These are phyloP conservation scores for Solanum piurae DNA, from an alignment of 257 asterid genomes.

Conservation along the genomic window DNA sequence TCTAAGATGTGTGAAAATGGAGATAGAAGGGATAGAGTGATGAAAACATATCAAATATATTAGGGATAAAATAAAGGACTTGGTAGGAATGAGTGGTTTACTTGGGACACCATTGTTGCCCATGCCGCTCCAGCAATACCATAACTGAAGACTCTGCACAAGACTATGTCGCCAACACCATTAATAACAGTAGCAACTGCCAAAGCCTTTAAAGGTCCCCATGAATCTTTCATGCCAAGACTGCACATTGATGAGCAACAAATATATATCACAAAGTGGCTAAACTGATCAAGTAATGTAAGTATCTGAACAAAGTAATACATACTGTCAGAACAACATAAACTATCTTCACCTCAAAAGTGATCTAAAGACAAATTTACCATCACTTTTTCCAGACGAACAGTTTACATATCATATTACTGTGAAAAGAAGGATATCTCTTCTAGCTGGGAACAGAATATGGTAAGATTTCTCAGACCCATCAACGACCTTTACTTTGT, in stretches of 20 bases:
- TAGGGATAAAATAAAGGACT: neutral
- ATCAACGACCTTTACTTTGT: neutral
- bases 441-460: neutral
- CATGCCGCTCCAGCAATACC: slow-evolving; percentile 99
- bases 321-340: neutral
- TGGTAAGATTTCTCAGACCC: neutral
- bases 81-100: slow-evolving; percentile 8
- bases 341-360: neutral
- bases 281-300: neutral
- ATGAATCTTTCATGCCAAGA: slow-evolving; percentile 95
- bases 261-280: neutral
- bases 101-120: slow-evolving; percentile 98
- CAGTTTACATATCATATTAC: neutral
- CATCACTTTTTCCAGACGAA: neutral
- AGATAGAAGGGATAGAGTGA: neutral
- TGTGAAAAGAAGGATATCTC: neutral
- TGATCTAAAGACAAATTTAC: neutral
- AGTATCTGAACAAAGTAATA: neutral
- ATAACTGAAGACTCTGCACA: slow-evolving; percentile 66
- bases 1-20: neutral
- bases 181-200: slow-evolving; percentile 72
- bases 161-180: slow-evolving; percentile 75
- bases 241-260: slow-evolving; percentile 27
- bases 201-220: slow-evolving; percentile 97
- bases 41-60: neutral